phyloP scores from a whole-genome alignment of 163 green algal species.

The Scenedesmus sp. region DNA sequence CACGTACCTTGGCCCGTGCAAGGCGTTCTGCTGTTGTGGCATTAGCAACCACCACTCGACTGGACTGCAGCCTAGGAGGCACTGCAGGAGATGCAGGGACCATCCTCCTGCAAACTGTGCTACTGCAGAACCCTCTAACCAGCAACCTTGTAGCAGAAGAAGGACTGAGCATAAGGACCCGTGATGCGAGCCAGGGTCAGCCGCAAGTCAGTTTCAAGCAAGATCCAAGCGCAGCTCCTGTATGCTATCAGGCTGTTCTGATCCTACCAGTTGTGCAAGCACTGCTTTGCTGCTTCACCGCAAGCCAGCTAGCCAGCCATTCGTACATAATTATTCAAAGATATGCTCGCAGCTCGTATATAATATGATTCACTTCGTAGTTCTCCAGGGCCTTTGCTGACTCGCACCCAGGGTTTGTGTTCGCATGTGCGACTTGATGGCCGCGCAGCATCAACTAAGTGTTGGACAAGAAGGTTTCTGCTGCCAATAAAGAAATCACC shows the following conservation, averaged over 20 bases:
- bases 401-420: neutral
- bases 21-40: conserved; percentile 40
- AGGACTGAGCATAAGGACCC: neutral
- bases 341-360: too few species aligned
- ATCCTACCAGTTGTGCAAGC: neutral
- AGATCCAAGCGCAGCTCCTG: neutral
- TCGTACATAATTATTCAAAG: too few species aligned
- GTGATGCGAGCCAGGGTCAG: neutral
- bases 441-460: neutral
- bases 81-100: neutral
- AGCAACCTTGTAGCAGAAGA: neutral
- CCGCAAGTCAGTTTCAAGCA: too few species aligned
- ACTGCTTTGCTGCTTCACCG: neutral
- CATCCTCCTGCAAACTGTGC: neutral
- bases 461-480: neutral
- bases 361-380: too few species aligned
- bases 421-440: neutral
- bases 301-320: neutral
- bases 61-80: neutral
- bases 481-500: neutral
- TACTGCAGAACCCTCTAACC: neutral
- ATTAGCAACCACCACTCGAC: conserved; percentile 46
- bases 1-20: conserved; percentile 49
- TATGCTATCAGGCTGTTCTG: neutral
- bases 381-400: neutral